phyloP scores from a whole-genome alignment of 116 monocot genomes.

The Zostera marina region DNA sequence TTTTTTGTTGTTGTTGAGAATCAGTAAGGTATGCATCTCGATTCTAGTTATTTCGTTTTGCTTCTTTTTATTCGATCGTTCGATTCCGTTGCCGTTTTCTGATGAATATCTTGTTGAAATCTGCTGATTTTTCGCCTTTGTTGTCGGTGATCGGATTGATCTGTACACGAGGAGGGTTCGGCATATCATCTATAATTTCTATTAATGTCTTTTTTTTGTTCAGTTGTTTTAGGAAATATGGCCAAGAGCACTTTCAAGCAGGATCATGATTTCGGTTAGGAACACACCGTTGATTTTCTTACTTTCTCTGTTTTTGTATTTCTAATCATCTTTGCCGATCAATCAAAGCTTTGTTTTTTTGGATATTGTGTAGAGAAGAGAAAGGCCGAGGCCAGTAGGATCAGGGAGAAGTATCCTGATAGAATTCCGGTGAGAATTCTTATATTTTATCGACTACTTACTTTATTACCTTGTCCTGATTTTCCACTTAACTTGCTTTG shows the following conservation, averaged over 20 bases:
- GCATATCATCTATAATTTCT: too few species aligned
- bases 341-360: background rate
- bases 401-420: slow-evolving; percentile 38
- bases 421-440: slow-evolving; percentile 29
- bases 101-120: too few species aligned
- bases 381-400: slow-evolving; percentile 25
- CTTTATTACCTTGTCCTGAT: background rate
- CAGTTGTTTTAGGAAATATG: slow-evolving; percentile 6
- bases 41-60: too few species aligned
- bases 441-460: background rate
- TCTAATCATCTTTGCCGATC: background rate
- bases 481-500: background rate
- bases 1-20: too few species aligned
- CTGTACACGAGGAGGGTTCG: too few species aligned
- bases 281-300: background rate
- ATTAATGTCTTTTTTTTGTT: background rate
- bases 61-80: too few species aligned
- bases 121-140: too few species aligned
- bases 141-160: too few species aligned
- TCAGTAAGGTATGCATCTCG: too few species aligned
- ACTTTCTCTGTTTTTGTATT: background rate
- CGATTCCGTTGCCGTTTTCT: too few species aligned
- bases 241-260: slow-evolving; percentile 11
- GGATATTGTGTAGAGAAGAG: slow-evolving; percentile 18
- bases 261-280: slow-evolving; percentile 13